Base-by-base conservation (phyloP, 1,284 basidiomycete genomes). In the Sphagnurus paluster region DNA sequence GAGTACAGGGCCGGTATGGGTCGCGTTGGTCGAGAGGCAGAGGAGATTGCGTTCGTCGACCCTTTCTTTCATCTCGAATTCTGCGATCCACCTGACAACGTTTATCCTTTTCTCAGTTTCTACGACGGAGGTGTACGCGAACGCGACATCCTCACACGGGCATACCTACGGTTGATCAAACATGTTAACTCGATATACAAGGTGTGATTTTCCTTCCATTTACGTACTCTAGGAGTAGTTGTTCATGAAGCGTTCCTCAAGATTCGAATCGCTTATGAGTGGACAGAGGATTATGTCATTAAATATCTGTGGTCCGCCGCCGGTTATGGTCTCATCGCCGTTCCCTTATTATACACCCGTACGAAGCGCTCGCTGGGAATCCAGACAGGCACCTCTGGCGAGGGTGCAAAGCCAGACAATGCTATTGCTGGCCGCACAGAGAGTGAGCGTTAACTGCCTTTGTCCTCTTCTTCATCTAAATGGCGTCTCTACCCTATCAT, bases 161-260 rank as follows among this genome's bases (percentile, higher is more conserved):
- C 93, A 0, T 98, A 96, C 62, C 65, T 88, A 53, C 76, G 82
- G 36, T 70, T 98, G 11, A 89, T 95, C 53, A 84, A 82, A 56
- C 96, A 99, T 56, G 81, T 97, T 49, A 94, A 96, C 61, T 87
- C 84, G 0, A 93, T 98, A 49, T 94, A 93, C 75, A 94, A 93
- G 77, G 87, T 87, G 36, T 33, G 68, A 57, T 13, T 21, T 46
- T 42, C 28, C 23, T 10, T 54, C 36, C 11, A 19, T 10, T 28
- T 2, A n/a, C n/a, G n/a, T n/a, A n/a, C n/a, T 8, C 20, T 23
- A 4, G 5, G 2, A 10, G 5, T 24, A 26, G 26, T 30, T 9
- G 7, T 36, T 55, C 9, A 33, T 42, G 20, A 5, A 36, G 16
- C 14, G 39, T 5, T 26, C 37, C 21, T 40, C 14, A 47, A 86